Percentiles rank a stretch among this genome's conserved stretches.
Evolutionary conservation across 176 grass and related monocot genomes (phyloP).

Genomic region (Avena atlantica): DNA sequence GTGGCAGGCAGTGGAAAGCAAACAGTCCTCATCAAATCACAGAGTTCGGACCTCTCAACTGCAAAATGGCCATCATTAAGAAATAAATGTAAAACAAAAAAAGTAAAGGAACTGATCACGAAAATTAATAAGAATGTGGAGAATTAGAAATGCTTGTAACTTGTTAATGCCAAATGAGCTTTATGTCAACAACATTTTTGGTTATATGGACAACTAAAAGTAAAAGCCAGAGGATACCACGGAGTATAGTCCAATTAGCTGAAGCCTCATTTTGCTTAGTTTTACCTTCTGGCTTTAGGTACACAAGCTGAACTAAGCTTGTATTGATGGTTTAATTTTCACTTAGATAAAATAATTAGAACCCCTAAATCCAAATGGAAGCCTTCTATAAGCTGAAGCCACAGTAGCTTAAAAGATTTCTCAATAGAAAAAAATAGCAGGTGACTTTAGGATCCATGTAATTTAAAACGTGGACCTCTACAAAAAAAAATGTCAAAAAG

Average conservation of each 20-base stretch:
- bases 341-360: background rate
- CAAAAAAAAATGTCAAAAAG: no score
- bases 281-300: background rate
- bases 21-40: background rate
- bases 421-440: background rate
- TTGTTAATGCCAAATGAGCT: background rate
- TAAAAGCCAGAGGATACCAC: background rate
- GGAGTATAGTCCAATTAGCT: background rate
- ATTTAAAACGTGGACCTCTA: background rate
- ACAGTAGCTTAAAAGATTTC: background rate
- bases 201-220: background rate
- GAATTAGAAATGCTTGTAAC: background rate
- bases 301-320: background rate
- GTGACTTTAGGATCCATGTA: background rate
- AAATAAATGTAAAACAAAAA: slow-evolving; percentile 15
- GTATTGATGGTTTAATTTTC: slow-evolving; percentile 9
- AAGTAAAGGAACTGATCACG: background rate
- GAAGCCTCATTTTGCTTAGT: background rate
- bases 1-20: background rate
- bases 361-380: background rate
- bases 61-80: background rate
- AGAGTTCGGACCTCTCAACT: background rate
- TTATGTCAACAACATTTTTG: background rate
- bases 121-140: background rate
- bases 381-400: background rate